Percentiles rank a stretch among this genome's conserved stretches.
Evolutionary conservation across 306 rosid species (phyloP).

Genomic region (Glycyrrhiza uralensis): DNA sequence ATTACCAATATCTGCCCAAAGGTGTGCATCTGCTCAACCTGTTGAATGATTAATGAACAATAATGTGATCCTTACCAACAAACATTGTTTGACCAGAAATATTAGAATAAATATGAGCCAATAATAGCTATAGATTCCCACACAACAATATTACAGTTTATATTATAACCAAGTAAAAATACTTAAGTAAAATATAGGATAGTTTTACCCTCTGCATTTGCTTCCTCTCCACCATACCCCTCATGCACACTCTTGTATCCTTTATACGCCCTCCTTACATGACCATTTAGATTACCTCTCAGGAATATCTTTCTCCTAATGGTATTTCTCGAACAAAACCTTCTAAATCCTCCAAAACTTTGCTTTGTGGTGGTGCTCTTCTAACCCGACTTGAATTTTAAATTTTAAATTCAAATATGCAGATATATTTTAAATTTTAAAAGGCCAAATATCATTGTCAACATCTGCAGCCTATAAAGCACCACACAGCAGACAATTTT

Average conservation of each 20-base stretch:
- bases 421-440: neutral
- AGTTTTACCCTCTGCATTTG: neutral
- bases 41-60: conserved; percentile 10
- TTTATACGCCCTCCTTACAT: no score
- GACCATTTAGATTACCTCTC: no score
- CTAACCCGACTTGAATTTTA: neutral
- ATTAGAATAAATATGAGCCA: neutral
- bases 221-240: neutral
- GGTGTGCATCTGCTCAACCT: conserved; percentile 64
- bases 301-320: neutral
- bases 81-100: neutral
- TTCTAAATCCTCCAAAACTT: neutral
- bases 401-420: neutral
- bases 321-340: neutral
- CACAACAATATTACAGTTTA: neutral
- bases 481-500: neutral
- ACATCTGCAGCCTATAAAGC: neutral
- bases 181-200: neutral
- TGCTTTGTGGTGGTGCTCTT: neutral
- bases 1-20: conserved; percentile 51
- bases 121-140: neutral
- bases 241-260: neutral
- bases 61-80: neutral
- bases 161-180: no score
- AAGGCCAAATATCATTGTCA: neutral